Base-by-base conservation (phyloP, 352 stramenopile species). In the Paralagenidium karlingii region DNA sequence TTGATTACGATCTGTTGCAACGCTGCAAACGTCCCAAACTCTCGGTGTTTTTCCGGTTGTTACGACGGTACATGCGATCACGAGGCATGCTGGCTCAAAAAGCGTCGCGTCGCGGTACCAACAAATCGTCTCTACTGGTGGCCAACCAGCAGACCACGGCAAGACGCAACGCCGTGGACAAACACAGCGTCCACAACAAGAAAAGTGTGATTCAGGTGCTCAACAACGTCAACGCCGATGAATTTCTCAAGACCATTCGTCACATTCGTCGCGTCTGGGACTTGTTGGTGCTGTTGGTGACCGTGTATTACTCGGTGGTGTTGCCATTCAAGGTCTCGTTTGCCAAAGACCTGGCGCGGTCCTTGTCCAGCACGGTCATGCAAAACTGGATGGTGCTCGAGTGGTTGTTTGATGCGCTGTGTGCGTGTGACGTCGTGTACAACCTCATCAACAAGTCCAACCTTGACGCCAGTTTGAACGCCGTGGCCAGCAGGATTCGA, bases 1-100 rank as follows among this genome's bases (percentile, higher is more conserved):
- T 84, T 16, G 59, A 75, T 24, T 84, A 79, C 30, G 65, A 84
- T 29, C 59, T 75, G 3, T 45, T 84, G 3, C 64, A 82, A 32
- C 51, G 55, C 0, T 76, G 49, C 16, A 58, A 75, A 22, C 58
- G 59, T 0, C 65, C 63, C 0, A 58, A 81, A 15, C 66, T 75
- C 21, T 63, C 60, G 0, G 38, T 51, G 0, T 44, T 81, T 0
- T 64, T 76, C 10, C 41, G 40, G 0, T 24, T 78, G 3, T 82
- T 79, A 29, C 54, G 57, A 13, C 30, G 32, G n/a, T 80, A 65
- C 25, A 48, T 44, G 0, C 20, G 42, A 10, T 79, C n/a, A n/a
- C n/a, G n/a, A n/a, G n/a, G n/a, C n/a, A n/a, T n/a, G n/a, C n/a
- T n/a, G n/a, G n/a, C n/a, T n/a, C n/a, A n/a, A n/a, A n/a, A n/a